Conservation (phyloP, 306 rosid species). For the Cucumis cinereus region DNA sequence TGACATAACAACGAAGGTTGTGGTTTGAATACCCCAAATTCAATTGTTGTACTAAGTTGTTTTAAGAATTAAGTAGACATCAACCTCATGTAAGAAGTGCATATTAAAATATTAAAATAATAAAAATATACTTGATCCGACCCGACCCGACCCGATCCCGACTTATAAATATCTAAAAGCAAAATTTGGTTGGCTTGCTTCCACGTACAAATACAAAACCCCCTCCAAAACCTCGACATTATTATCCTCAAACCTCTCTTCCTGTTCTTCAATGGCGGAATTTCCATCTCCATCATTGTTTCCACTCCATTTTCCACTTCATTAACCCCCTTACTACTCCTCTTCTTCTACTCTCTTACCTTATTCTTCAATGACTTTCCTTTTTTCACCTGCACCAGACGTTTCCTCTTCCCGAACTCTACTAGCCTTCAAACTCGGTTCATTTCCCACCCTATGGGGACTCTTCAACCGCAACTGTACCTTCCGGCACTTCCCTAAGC, state of each 20-base stretch:
- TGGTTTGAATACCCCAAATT: too few relatives aligned
- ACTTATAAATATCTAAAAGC: not conserved
- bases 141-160: not conserved
- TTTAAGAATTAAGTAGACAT: too few relatives aligned
- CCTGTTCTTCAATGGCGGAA: slow-evolving; percentile 1
- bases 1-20: too few relatives aligned
- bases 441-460: slow-evolving; percentile 22
- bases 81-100: too few relatives aligned
- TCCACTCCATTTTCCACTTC: not conserved
- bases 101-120: too few relatives aligned
- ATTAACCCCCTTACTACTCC: not conserved
- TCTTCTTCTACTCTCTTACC: not conserved
- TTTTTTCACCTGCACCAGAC: slow-evolving; percentile 24
- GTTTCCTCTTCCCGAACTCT: slow-evolving; percentile 5
- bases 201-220: slow-evolving; percentile 7
- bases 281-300: not conserved
- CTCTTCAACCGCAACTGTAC: slow-evolving; percentile 25
- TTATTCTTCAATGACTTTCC: slow-evolving; percentile 40
- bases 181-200: slow-evolving; percentile 1
- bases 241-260: not conserved
- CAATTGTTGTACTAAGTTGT: too few relatives aligned
- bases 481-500: not conserved
- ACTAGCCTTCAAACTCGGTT: slow-evolving; percentile 19
- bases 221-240: slow-evolving; percentile 1
- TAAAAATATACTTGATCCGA: too few relatives aligned